These are phyloP conservation scores for Boeremia exigua DNA, from an alignment of 2,329 filamentous ascomycete species.

Conservation along the genomic window DNA sequence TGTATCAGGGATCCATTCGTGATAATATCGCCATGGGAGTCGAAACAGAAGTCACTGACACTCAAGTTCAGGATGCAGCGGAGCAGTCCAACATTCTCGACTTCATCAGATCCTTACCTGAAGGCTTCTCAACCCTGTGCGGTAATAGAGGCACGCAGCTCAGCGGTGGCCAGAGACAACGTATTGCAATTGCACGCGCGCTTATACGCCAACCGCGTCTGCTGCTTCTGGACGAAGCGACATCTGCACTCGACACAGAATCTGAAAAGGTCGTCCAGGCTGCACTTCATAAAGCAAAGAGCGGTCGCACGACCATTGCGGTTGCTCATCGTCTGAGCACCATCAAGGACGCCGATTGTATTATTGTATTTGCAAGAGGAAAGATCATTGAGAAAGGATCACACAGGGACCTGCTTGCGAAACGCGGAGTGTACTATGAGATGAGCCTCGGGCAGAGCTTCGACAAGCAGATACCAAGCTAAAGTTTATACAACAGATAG, in stretches of 20 bases:
- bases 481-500: not conserved
- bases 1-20: conserved; percentile 90
- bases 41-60: conserved; percentile 71
- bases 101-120: conserved; percentile 46
- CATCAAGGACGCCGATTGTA: conserved; percentile 91
- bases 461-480: conserved; percentile 8
- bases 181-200: conserved; percentile 90
- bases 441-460: conserved; percentile 14
- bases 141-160: conserved; percentile 44
- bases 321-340: conserved; percentile 92
- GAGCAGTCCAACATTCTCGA: conserved; percentile 61
- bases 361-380: conserved; percentile 92
- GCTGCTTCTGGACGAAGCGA: conserved; percentile 55
- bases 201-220: conserved; percentile 90
- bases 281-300: conserved; percentile 80
- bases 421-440: conserved; percentile 48
- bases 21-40: conserved; percentile 83
- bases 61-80: conserved; percentile 76
- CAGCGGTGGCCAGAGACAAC: conserved; percentile 87
- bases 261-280: conserved; percentile 78
- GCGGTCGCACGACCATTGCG: conserved; percentile 88
- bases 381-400: conserved; percentile 81
- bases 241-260: conserved; percentile 45
- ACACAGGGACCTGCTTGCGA: conserved; percentile 49
- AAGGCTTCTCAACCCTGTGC: conserved; percentile 60